Percentiles rank a stretch among this genome's conserved stretches.
These are phyloP conservation scores for Apocynum venetum DNA, from an alignment of 257 asterid genomes.

Conservation along the genomic window DNA sequence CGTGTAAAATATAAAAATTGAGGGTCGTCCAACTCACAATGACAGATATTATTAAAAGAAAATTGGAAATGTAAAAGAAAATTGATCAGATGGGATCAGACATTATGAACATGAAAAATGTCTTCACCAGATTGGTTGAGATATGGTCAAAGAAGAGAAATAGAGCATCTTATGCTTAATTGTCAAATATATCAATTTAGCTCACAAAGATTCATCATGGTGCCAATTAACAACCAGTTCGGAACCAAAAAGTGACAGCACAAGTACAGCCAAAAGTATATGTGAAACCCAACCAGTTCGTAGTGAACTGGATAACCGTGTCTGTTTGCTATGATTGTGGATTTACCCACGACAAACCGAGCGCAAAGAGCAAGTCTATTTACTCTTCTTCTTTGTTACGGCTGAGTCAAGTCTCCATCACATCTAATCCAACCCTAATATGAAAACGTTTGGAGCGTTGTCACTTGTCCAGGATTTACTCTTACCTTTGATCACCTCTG, in stretches of 20 bases:
- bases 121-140: not conserved
- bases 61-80: not conserved
- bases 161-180: not conserved
- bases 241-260: conserved; percentile 36
- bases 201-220: conserved; percentile 43
- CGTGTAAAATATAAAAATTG: conserved; percentile 14
- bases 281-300: not conserved
- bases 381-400: not conserved
- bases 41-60: not conserved
- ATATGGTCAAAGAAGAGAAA: not conserved
- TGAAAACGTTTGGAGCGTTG: not conserved
- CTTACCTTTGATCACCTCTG: not conserved
- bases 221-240: conserved; percentile 32
- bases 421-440: not conserved
- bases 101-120: conserved; percentile 25
- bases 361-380: not conserved
- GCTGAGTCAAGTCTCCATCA: not conserved
- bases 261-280: conserved; percentile 34
- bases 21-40: conserved; percentile 5
- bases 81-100: conserved; percentile 6
- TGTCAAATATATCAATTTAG: not conserved
- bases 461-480: not conserved
- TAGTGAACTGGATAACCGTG: conserved; percentile 12
- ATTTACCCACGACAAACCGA: not conserved
- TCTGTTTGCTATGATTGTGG: not conserved